Evolutionary conservation across 805 yeast species (phyloP).

Genomic region (Ogataea henricii): DNA sequence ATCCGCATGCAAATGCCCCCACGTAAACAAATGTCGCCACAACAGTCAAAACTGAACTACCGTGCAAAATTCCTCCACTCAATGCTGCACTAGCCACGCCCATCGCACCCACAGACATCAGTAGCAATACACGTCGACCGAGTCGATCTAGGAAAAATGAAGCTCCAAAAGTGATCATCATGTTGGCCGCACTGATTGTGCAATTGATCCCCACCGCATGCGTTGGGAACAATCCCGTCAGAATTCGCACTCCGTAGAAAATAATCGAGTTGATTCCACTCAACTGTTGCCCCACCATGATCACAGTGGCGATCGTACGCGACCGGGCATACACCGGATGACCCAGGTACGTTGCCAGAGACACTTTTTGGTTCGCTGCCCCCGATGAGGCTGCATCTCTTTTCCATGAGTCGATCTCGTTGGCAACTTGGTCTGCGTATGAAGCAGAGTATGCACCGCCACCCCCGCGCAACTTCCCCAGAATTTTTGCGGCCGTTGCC

Average conservation of each 20-base stretch:
- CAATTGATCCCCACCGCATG: constrained; percentile 74
- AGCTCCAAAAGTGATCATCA: constrained; percentile 68
- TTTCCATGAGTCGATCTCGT: constrained; percentile 36
- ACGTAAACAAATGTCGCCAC: constrained; percentile 72
- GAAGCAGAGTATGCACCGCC: constrained; percentile 8
- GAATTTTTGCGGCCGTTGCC: constrained; percentile 24
- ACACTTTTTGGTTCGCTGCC: constrained; percentile 19
- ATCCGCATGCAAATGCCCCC: constrained; percentile 83
- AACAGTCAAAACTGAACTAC: constrained; percentile 53
- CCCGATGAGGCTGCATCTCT: constrained; percentile 26
- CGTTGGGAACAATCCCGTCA: constrained; percentile 70
- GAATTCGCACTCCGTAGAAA: constrained; percentile 87
- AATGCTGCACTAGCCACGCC: constrained; percentile 62
- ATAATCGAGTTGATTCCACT: constrained; percentile 92
- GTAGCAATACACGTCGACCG: constrained; percentile 75
- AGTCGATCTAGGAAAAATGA: constrained; percentile 73
- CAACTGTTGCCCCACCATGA: constrained; percentile 84
- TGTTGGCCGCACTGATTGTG: constrained; percentile 72
- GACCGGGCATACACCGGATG: constrained; percentile 57
- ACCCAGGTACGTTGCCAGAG: constrained; percentile 48
- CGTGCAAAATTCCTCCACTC: constrained; percentile 61
- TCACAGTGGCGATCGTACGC: constrained; percentile 63
- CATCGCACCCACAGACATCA: constrained; percentile 70
- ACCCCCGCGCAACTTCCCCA: constrained; percentile 41
- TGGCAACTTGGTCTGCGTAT: constrained; percentile 7